Evolutionary conservation across 331 rosid genomes (phyloP).

Genomic region (Malus hybrid): DNA sequence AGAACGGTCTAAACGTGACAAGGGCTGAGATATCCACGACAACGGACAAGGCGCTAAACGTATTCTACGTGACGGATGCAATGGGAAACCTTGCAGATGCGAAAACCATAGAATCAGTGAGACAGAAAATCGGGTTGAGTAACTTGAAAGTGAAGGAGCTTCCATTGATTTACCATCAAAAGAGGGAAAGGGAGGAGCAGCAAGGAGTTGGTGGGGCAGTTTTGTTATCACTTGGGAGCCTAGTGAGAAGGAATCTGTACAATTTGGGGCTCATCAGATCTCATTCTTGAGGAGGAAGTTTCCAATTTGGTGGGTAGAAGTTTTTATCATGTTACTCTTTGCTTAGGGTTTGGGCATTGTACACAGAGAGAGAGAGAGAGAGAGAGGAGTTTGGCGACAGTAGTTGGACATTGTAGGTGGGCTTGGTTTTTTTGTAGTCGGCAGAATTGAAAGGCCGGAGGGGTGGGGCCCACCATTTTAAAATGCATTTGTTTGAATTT

Average conservation of each 20-base stretch:
- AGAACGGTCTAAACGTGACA: slow-evolving; percentile 75
- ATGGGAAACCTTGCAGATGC: slow-evolving; percentile 53
- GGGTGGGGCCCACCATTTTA: slow-evolving; percentile 7
- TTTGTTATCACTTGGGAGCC: slow-evolving; percentile 74
- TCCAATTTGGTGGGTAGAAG: slow-evolving; percentile 12
- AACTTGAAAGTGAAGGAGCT: slow-evolving; percentile 68
- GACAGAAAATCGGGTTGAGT: slow-evolving; percentile 62
- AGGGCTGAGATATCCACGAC: slow-evolving; percentile 78
- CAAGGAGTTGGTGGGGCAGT: slow-evolving; percentile 77
- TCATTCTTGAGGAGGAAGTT: slow-evolving; percentile 40
- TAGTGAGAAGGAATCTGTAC: slow-evolving; percentile 77
- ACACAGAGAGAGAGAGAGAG: slow-evolving; percentile 24
- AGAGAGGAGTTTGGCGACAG: slow-evolving; percentile 44
- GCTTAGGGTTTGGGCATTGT: slow-evolving; percentile 54
- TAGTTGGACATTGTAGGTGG: slow-evolving; percentile 39
- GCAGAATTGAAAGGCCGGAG: slow-evolving; percentile 10
- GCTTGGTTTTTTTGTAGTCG: slow-evolving; percentile 28
- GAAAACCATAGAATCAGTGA: slow-evolving; percentile 52
- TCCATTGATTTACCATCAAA: slow-evolving; percentile 37
- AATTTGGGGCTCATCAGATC: slow-evolving; percentile 80
- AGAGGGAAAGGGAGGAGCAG: slow-evolving; percentile 48
- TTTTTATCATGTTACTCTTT: slow-evolving; percentile 39
- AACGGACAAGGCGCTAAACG: slow-evolving; percentile 40
- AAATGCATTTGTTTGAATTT: slow-evolving; percentile 39
- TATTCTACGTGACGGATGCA: slow-evolving; percentile 79